These are phyloP conservation scores for Sparassis latifolia DNA, from an alignment of 1,284 basidiomycete species.

Conservation along the genomic window DNA sequence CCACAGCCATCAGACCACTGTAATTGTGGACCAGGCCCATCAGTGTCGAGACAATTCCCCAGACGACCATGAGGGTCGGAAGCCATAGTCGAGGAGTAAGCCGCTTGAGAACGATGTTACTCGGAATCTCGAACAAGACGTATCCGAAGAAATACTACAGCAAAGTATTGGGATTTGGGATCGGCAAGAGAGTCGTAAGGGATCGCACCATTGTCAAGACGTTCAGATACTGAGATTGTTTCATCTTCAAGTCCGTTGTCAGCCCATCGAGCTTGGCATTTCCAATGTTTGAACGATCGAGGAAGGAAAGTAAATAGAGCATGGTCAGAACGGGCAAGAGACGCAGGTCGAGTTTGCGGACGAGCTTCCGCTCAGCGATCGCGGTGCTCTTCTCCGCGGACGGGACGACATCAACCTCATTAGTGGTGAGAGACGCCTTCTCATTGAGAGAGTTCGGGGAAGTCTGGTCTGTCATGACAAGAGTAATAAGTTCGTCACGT, in stretches of 20 bases:
- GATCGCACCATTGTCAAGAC: background rate
- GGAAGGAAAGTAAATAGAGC: slow-evolving; percentile 62
- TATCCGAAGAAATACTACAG: slow-evolving; percentile 55
- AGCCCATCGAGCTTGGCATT: slow-evolving; percentile 46
- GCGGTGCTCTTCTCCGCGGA: background rate
- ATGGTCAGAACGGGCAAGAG: slow-evolving; percentile 51
- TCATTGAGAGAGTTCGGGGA: too few species aligned
- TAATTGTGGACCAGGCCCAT: slow-evolving; percentile 56
- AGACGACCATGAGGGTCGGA: slow-evolving; percentile 8
- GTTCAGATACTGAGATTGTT: background rate
- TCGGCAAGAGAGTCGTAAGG: background rate
- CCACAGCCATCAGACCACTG: slow-evolving; percentile 50
- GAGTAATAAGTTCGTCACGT: too few species aligned
- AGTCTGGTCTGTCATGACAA: too few species aligned
- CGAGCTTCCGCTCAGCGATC: slow-evolving; percentile 7
- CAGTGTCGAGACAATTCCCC: slow-evolving; percentile 36
- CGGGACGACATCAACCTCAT: too few species aligned
- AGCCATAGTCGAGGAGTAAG: slow-evolving; percentile 42
- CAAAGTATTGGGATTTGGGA: slow-evolving; percentile 23
- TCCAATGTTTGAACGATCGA: slow-evolving; percentile 66
- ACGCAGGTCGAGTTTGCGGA: slow-evolving; percentile 18
- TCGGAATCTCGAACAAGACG: slow-evolving; percentile 61
- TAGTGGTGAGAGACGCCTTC: too few species aligned
- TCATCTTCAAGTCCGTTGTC: slow-evolving; percentile 10
- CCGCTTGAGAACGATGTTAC: slow-evolving; percentile 15